phyloP scores from a whole-genome alignment of 495 filamentous ascomycete species.

The Aspergillus campestris region DNA sequence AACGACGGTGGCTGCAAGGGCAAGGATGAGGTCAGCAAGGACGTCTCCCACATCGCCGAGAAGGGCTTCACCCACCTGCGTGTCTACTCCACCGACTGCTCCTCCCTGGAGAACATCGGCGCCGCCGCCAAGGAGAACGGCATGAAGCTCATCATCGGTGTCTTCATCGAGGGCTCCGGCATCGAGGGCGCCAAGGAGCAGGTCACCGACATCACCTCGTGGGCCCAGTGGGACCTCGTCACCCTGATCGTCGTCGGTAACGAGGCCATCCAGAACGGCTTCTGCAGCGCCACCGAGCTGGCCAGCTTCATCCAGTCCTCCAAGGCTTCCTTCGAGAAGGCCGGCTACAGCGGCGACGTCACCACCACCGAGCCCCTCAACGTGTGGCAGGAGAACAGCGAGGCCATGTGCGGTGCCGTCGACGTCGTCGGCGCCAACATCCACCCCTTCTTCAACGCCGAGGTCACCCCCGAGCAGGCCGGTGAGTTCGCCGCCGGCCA shows the following conservation, averaged over 20 bases:
- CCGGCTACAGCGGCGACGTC: slow-evolving; percentile 65
- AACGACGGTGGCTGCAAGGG: slow-evolving; percentile 57
- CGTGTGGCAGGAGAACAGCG: slow-evolving; percentile 50
- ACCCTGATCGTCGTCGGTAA: slow-evolving; percentile 81
- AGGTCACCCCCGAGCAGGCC: slow-evolving; percentile 50
- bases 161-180: slow-evolving; percentile 66
- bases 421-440: slow-evolving; percentile 79
- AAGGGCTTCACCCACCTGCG: slow-evolving; percentile 77
- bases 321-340: slow-evolving; percentile 38
- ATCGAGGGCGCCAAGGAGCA: slow-evolving; percentile 55
- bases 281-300: slow-evolving; percentile 51
- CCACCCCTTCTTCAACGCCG: slow-evolving; percentile 87
- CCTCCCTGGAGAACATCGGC: slow-evolving; percentile 65
- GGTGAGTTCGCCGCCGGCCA: slow-evolving; percentile 64
- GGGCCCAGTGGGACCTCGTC: slow-evolving; percentile 69
- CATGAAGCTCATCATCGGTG: slow-evolving; percentile 72
- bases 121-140: slow-evolving; percentile 50
- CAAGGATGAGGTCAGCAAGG: slow-evolving; percentile 46
- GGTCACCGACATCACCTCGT: slow-evolving; percentile 59
- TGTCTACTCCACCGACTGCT: slow-evolving; percentile 89
- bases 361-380: slow-evolving; percentile 84
- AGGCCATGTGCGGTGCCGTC: slow-evolving; percentile 57
- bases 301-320: slow-evolving; percentile 55
- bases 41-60: slow-evolving; percentile 58
- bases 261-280: slow-evolving; percentile 72